Base-by-base conservation (phyloP, 1,284 basidiomycete genomes). In the Rhizoctonia solani region DNA sequence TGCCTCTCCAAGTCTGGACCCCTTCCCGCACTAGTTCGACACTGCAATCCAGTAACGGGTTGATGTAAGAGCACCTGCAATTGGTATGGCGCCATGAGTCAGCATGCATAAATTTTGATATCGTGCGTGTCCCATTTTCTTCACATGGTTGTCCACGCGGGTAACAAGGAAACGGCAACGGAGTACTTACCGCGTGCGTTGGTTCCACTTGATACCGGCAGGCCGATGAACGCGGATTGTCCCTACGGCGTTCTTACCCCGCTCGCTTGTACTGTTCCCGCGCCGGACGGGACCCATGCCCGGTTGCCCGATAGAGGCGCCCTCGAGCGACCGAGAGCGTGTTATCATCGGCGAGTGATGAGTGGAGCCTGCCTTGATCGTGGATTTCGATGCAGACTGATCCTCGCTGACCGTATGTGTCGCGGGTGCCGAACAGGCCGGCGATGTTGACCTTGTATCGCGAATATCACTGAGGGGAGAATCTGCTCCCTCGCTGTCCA, bases 61-160 rank as follows among this genome's bases (percentile, higher is more conserved):
- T 65, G 61, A 65, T 65, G 61, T 65, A 65, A 52, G 61, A 32
- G 49, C 61, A 65, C 19, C 61, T 65, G 44, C 50, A n/a, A n/a
- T n/a, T 34, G 29, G 50, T n/a, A 42, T 42, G 27, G 50, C 50
- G 39, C 44, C 44, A 46, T 65, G 32, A 65, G 50, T 61, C 23
- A 59, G 42, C 44, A 37, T 46, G 23, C 34, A 16, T 52, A 53
- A 29, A 16, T 23, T 19, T 44, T 61, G 21, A 52, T 63, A 19
- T 19, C 5, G 19, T 46, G 37, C 21, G 23, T 11, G 3, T 13
- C 29, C 30, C 21, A 19, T 5, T 27, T 52, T 13, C 14, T 13
- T 19, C 47, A 52, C 23, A 30, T 47, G 32, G 23, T 29, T 19
- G n/a, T 50, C 37, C n/a, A n/a, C 23, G 21, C 47, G 58, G 32